phyloP scores from a whole-genome alignment of 768 basidiomycete species.

The Boletus rubescentipes region DNA sequence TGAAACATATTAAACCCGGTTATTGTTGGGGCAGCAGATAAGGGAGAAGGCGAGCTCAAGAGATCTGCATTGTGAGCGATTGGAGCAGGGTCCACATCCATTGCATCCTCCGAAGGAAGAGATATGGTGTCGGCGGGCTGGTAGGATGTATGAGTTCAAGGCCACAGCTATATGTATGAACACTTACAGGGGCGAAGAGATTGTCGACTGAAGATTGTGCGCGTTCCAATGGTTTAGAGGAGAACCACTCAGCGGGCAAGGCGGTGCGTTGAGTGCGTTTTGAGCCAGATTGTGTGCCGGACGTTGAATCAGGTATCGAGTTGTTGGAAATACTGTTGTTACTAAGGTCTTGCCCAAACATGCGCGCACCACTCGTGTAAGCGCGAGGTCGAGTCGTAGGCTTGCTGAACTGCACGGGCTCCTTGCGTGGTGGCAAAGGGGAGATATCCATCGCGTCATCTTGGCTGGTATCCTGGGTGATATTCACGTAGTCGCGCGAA shows the following conservation, averaged over 20 bases:
- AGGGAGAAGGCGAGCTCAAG: conserved; percentile 40
- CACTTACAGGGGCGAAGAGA: conserved; percentile 30
- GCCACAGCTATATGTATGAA: not conserved
- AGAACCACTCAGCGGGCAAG: conserved; percentile 63
- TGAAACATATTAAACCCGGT: conserved; percentile 65
- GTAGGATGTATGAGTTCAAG: conserved; percentile 12
- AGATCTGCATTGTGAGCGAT: conserved; percentile 35
- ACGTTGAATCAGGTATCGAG: conserved; percentile 26
- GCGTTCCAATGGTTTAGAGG: conserved; percentile 21
- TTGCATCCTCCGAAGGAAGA: conserved; percentile 58
- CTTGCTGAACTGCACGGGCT: conserved; percentile 30
- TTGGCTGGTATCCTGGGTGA: conserved; percentile 49
- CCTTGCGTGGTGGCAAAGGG: conserved; percentile 47
- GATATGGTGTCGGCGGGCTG: conserved; percentile 41
- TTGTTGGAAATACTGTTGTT: conserved; percentile 44
- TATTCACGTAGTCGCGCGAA: conserved; percentile 44
- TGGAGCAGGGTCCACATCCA: conserved; percentile 73
- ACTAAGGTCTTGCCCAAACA: conserved; percentile 75
- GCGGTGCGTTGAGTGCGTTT: conserved; percentile 64
- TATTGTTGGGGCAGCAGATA: conserved; percentile 52
- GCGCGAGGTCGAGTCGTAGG: conserved; percentile 55
- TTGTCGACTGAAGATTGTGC: conserved; percentile 27
- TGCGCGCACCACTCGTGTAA: conserved; percentile 60
- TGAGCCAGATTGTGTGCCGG: conserved; percentile 37
- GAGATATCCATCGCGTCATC: conserved; percentile 82